Percentiles rank a stretch among this genome's conserved stretches.
Evolutionary conservation across 106 monocot species (phyloP).

Genomic region (Gastrodia elata): DNA sequence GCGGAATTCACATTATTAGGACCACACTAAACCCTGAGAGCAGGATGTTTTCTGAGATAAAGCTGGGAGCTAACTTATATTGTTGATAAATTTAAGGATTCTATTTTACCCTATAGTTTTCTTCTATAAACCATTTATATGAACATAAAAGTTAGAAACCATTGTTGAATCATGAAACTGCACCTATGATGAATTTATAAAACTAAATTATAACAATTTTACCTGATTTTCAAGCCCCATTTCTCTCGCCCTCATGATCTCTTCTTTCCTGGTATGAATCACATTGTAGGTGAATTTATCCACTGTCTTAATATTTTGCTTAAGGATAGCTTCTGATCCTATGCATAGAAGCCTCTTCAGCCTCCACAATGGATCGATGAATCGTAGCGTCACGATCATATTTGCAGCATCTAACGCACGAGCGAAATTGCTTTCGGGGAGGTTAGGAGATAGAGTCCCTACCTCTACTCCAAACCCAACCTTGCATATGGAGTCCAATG

Average conservation of each 20-base stretch:
- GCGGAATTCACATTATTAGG: too few relatives aligned
- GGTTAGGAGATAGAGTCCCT: conserved; percentile 19
- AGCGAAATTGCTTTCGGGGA: conserved; percentile 62
- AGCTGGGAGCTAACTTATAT: too few relatives aligned
- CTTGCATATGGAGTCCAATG: conserved; percentile 80
- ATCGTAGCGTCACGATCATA: conserved; percentile 53
- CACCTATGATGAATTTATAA: not conserved
- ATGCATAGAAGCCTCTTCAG: conserved; percentile 34
- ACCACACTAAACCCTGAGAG: too few relatives aligned
- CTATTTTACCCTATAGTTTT: not conserved
- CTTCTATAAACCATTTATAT: not conserved
- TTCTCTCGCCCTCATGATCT: conserved; percentile 31
- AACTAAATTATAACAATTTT: not conserved
- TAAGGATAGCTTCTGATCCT: conserved; percentile 65
- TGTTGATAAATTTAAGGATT: too few relatives aligned
- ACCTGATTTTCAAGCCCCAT: conserved; percentile 19
- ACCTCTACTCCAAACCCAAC: conserved; percentile 75
- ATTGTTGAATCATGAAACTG: not conserved
- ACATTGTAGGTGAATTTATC: conserved; percentile 77
- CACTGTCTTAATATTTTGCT: conserved; percentile 52
- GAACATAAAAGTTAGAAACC: not conserved
- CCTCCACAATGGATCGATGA: conserved; percentile 86
- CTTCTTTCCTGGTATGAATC: conserved; percentile 60
- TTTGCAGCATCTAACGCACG: conserved; percentile 77
- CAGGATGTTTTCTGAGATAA: too few relatives aligned